Conservation (phyloP, 148 eudicot genomes). For the Cornus controversa region DNA sequence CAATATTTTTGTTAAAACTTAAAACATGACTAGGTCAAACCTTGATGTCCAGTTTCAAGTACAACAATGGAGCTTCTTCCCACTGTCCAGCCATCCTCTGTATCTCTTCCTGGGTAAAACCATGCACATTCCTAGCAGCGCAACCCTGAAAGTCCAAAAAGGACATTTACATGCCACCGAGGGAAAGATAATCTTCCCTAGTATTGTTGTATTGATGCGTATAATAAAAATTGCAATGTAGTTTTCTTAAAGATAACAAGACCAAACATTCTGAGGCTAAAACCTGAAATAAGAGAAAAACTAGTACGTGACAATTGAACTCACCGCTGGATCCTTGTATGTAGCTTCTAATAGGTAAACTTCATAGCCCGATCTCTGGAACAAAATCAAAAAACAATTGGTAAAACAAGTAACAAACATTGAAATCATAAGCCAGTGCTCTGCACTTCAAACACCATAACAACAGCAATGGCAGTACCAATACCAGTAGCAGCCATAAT, state of each 20-base stretch:
- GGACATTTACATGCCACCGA: background rate
- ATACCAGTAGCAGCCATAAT: background rate
- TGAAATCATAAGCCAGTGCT: conserved; percentile 12
- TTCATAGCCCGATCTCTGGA: conserved; percentile 95
- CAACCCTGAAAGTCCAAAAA: conserved; percentile 66
- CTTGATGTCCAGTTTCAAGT: conserved; percentile 80
- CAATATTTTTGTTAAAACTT: no score
- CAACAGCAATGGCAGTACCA: background rate
- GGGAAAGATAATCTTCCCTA: background rate
- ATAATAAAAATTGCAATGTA: background rate
- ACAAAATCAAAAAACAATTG: conserved; percentile 25
- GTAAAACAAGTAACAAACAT: conserved; percentile 12
- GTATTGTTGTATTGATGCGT: background rate
- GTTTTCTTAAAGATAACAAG: background rate
- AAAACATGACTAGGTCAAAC: conserved; percentile 29
- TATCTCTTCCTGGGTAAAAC: conserved; percentile 68
- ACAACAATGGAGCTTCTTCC: conserved; percentile 92
- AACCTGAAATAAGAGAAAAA: background rate
- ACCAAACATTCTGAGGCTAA: background rate
- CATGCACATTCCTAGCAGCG: conserved; percentile 95
- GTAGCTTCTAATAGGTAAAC: conserved; percentile 88
- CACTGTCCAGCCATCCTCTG: conserved; percentile 83
- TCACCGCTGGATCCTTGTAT: conserved; percentile 92
- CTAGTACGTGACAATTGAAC: conserved; percentile 21
- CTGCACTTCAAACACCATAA: background rate